A percentile compares a stretch with the other conserved stretches of the same genome.
phyloP scores from a whole-genome alignment of 495 filamentous ascomycete species.

The Daldinia decipiens region DNA sequence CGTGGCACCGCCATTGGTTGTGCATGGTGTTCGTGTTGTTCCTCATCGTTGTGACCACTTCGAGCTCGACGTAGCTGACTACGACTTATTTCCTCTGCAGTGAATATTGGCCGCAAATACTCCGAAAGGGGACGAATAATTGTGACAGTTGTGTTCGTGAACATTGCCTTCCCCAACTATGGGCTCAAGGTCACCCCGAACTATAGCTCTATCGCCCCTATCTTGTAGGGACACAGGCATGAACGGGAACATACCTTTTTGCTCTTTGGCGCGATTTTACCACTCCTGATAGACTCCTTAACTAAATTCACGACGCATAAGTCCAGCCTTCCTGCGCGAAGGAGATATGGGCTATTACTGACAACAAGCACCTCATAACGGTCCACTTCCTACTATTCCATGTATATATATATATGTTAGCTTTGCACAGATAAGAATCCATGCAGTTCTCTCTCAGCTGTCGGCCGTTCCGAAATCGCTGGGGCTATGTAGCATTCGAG shows the following conservation, averaged over 20 bases:
- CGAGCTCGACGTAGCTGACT: slow-evolving; percentile 16
- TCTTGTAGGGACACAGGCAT: background rate
- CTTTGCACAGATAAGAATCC: background rate
- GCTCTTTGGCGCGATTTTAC: background rate
- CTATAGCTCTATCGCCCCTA: background rate
- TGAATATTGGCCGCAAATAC: slow-evolving; percentile 36
- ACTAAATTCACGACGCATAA: background rate
- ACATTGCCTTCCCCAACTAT: slow-evolving; percentile 7
- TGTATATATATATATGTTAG: background rate
- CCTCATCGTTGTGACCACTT: slow-evolving; percentile 20
- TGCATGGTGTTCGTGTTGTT: slow-evolving; percentile 9
- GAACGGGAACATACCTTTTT: background rate
- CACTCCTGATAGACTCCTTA: background rate
- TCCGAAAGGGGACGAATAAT: slow-evolving; percentile 19
- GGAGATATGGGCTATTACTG: background rate
- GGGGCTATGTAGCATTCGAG: background rate
- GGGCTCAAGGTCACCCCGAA: background rate
- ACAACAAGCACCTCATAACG: background rate
- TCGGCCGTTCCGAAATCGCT: background rate
- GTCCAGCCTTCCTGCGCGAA: background rate
- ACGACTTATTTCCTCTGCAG: slow-evolving; percentile 15
- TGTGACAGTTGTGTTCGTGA: slow-evolving; percentile 25
- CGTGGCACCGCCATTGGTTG: slow-evolving; percentile 11
- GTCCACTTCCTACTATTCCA: background rate
- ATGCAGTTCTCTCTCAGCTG: background rate